phyloP scores from a whole-genome alignment of 1,139 yeast genomes.

The Yamadazyma siamensis region DNA sequence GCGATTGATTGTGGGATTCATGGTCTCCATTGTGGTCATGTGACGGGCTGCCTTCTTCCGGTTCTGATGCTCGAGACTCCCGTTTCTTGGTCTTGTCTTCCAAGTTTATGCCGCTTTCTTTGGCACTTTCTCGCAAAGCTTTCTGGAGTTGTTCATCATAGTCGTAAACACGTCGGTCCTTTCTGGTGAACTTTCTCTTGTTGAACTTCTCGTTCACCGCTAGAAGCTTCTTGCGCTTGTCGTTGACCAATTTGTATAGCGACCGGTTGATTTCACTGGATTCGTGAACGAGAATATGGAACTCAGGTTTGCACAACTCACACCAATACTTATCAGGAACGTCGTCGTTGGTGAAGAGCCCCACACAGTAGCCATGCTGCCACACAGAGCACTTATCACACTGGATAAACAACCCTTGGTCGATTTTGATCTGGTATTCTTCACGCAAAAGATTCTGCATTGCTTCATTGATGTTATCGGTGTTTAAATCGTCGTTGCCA shows the following conservation, averaged over 20 bases:
- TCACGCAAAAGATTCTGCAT: slow-evolving; percentile 43
- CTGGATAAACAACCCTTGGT: slow-evolving; percentile 76
- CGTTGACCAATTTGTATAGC: slow-evolving; percentile 48
- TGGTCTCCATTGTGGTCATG: neutral
- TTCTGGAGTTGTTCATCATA: slow-evolving; percentile 67
- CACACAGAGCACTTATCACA: slow-evolving; percentile 93
- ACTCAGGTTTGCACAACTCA: slow-evolving; percentile 81
- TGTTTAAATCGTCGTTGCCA: slow-evolving; percentile 66
- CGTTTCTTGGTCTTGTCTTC: slow-evolving; percentile 21
- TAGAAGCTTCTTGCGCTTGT: slow-evolving; percentile 45
- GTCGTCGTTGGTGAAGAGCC: slow-evolving; percentile 64
- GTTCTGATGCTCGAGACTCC: slow-evolving; percentile 10
- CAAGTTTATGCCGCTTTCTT: slow-evolving; percentile 22
- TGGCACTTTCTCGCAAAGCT: slow-evolving; percentile 69
- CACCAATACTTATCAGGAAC: slow-evolving; percentile 95
- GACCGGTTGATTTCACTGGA: slow-evolving; percentile 32
- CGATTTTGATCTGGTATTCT: slow-evolving; percentile 62
- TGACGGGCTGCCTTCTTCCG: neutral
- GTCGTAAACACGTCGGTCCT: slow-evolving; percentile 40
- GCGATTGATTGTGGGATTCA: slow-evolving; percentile 1
- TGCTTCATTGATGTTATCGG: slow-evolving; percentile 29
- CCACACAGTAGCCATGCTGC: slow-evolving; percentile 98
- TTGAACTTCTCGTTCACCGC: slow-evolving; percentile 52
- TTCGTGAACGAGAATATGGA: slow-evolving; percentile 53
- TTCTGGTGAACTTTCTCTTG: slow-evolving; percentile 20